A percentile compares a stretch with the other conserved stretches of the same genome.
Conservation (phyloP, 164 flowering plant genomes). For the Tetracentron sinense region DNA sequence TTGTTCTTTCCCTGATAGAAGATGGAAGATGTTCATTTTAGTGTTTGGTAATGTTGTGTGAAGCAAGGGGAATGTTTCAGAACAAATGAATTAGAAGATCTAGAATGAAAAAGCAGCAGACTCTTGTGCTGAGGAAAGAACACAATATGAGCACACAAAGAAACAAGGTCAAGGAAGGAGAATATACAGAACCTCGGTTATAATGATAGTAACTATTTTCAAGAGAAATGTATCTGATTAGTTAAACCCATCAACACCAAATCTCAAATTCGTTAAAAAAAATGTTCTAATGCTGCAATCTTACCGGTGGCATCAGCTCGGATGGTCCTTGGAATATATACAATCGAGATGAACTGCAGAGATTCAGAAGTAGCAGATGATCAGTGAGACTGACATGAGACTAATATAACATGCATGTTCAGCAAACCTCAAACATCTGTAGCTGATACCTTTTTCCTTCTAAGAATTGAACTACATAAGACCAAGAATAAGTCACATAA, state of each 20-base stretch:
- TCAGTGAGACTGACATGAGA: slow-evolving; percentile 4
- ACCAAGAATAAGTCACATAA: no score
- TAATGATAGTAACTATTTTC: background rate
- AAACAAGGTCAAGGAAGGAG: background rate
- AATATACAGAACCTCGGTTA: background rate
- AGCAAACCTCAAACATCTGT: background rate
- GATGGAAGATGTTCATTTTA: no score
- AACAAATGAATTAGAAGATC: background rate
- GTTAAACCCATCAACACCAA: slow-evolving; percentile 6
- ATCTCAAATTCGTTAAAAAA: no score
- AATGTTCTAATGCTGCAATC: no score
- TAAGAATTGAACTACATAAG: background rate
- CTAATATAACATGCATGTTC: background rate
- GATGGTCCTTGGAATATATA: slow-evolving; percentile 93
- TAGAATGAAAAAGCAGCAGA: background rate
- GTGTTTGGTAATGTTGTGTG: no score
- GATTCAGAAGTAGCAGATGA: slow-evolving; percentile 9
- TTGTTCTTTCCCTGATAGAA: no score
- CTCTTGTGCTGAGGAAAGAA: background rate
- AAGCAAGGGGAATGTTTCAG: no score
- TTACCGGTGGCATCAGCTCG: slow-evolving; percentile 90
- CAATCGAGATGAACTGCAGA: slow-evolving; percentile 77
- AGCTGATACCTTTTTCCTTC: background rate
- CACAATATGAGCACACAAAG: background rate
- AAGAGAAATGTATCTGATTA: background rate